Evolutionary conservation across 441 rosid genomes (phyloP).

Genomic region (Manihot esculenta): DNA sequence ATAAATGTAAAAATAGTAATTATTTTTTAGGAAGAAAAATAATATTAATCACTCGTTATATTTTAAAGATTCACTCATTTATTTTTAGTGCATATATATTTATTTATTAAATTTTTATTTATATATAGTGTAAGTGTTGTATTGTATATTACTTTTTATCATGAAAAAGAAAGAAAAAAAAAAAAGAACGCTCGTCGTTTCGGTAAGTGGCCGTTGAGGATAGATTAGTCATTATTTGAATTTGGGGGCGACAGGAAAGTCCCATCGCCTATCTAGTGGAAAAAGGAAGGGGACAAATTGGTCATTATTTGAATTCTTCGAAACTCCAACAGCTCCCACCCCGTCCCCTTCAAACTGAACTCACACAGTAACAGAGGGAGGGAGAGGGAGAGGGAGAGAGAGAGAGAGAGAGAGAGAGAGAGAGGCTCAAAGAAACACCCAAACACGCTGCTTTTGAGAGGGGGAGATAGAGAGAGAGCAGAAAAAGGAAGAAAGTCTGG

Average conservation of each 20-base stretch:
- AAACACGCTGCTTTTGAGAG: neutral
- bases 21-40: no score
- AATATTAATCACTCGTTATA: no score
- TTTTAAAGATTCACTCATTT: no score
- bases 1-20: no score
- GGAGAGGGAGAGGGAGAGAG: no score
- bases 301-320: constrained; percentile 63
- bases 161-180: neutral
- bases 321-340: constrained; percentile 47
- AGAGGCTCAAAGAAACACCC: neutral
- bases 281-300: constrained; percentile 36
- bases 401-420: neutral
- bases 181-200: neutral
- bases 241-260: constrained; percentile 18
- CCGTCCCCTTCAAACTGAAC: constrained; percentile 21
- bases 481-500: neutral
- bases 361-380: neutral
- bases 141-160: no score
- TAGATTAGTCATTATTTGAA: constrained; percentile 16
- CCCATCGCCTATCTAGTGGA: neutral
- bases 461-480: neutral
- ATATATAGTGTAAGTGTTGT: no score
- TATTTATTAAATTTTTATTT: no score
- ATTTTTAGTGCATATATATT: no score
- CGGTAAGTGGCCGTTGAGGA: constrained; percentile 14